Percentiles rank a stretch among this genome's conserved stretches.
Evolutionary conservation across 2,329 filamentous ascomycete species (phyloP).

Genomic region (Boeremia exigua): DNA sequence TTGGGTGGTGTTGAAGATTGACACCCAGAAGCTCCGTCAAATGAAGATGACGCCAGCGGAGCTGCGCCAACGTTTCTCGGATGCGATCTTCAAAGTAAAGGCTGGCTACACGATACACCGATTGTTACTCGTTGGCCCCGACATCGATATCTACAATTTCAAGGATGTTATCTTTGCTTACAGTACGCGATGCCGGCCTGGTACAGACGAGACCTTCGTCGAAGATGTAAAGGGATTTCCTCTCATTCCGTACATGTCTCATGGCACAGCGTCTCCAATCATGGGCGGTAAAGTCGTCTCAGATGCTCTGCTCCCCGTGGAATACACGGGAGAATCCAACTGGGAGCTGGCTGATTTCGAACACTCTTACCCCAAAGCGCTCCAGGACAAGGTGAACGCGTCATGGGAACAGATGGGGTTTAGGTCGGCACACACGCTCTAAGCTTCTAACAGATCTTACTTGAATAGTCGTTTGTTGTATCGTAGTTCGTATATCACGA

Average conservation of each 20-base stretch:
- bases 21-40: constrained; percentile 19
- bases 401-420: constrained; percentile 36
- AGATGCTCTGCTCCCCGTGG: constrained; percentile 45
- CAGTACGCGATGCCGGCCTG: constrained; percentile 44
- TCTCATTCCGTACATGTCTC: constrained; percentile 56
- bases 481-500: too few species aligned
- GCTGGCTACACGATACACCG: constrained; percentile 48
- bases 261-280: constrained; percentile 44
- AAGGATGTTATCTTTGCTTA: constrained; percentile 60
- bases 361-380: constrained; percentile 47
- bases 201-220: constrained; percentile 53
- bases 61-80: constrained; percentile 51
- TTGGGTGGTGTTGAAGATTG: constrained; percentile 49
- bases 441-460: too few species aligned
- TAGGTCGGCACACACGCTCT: not conserved
- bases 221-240: constrained; percentile 55
- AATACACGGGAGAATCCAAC: constrained; percentile 45
- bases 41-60: constrained; percentile 21
- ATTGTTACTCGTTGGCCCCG: constrained; percentile 56
- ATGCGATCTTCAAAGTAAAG: constrained; percentile 54
- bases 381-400: constrained; percentile 49
- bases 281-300: constrained; percentile 56
- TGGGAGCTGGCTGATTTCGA: constrained; percentile 48
- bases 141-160: constrained; percentile 56
- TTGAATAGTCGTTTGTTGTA: too few species aligned